Evolutionary conservation across 2,329 filamentous ascomycete species (phyloP), one percentile per base, ranked within the genome.

Genomic region (Fusarium protoensiforme): DNA sequence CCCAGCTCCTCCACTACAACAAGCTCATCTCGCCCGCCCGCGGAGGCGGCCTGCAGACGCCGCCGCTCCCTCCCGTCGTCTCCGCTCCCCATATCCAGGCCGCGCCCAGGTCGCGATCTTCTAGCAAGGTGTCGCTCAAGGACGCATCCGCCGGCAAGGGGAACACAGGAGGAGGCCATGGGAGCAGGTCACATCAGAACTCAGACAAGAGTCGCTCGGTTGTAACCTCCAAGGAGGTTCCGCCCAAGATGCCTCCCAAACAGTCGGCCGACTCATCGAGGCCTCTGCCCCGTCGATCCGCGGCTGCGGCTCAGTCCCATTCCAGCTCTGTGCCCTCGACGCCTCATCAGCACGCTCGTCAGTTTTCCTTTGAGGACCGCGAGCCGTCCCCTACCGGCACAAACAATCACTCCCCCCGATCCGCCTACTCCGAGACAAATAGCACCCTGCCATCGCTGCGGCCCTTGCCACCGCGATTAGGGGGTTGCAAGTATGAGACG

Each of bases 261-360:
- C 85, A 86, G 59, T 67, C 74, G 29, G 65, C 75, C 41, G 81
- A 83, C 61, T 65, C 74, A 48, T 68, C 78, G 64, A 82, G 79
- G 75, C 79, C 72, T 64, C 76, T 77, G 41, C 77, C 79, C 53
- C 80, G 73, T 75, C 79, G 67, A 66, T 79, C 79, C 43, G 75
- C 78, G 38, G 69, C 79, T 8, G 78, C 77, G 58, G 78, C 77
- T 31, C 80, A 82, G 63, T 78, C 83, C 16, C 88, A 97, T 80
- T 97, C 96, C 27, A 97, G 89, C 80, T 98, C 96, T 10, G 94
- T 98, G 57, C 96, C 96, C 1, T 97, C 96, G 1, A 98, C 96
- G 4, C 96, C 96, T 10, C 94, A 96, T 79, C 95, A 98, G 81
- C 93, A 94, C 83, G 91, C 95, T 74, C 91, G 94, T 67, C 92